Evolutionary conservation across 2,329 filamentous ascomycete genomes (phyloP).

Genomic region (Aureobasidium zeae): DNA sequence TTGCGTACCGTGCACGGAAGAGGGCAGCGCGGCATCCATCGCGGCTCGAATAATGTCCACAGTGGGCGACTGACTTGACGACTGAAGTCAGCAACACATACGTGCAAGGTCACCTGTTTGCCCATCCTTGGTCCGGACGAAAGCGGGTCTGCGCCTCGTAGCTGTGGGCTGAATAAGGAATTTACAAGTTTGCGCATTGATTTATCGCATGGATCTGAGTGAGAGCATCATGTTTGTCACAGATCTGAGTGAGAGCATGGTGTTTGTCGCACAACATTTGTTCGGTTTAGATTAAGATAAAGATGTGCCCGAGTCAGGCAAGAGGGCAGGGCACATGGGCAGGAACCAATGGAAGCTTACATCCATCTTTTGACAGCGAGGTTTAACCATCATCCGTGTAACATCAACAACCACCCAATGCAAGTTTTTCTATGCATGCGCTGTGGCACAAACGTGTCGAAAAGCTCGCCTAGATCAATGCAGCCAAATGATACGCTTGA

Average conservation of each 20-base stretch:
- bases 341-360: conserved; percentile 6
- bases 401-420: background rate
- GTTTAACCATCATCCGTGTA: background rate
- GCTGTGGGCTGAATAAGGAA: background rate
- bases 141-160: background rate
- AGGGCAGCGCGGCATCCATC: conserved; percentile 1
- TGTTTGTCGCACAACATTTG: conserved; percentile 2
- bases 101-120: too few species aligned
- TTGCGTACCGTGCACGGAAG: conserved; percentile 8
- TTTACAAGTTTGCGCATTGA: conserved; percentile 3
- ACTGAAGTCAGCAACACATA: background rate
- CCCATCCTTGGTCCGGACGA: background rate
- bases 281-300: conserved; percentile 6
- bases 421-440: too few species aligned
- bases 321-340: background rate
- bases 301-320: conserved; percentile 1
- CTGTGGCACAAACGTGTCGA: too few species aligned
- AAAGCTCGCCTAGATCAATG: too few species aligned
- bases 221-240: background rate
- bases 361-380: conserved; percentile 10
- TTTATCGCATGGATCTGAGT: conserved; percentile 4
- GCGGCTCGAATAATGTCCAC: conserved; percentile 1
- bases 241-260: background rate
- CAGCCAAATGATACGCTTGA: background rate
- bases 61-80: background rate